Conservation (phyloP, 2,329 filamentous ascomycete species). For the Fusarium goolgardi region DNA sequence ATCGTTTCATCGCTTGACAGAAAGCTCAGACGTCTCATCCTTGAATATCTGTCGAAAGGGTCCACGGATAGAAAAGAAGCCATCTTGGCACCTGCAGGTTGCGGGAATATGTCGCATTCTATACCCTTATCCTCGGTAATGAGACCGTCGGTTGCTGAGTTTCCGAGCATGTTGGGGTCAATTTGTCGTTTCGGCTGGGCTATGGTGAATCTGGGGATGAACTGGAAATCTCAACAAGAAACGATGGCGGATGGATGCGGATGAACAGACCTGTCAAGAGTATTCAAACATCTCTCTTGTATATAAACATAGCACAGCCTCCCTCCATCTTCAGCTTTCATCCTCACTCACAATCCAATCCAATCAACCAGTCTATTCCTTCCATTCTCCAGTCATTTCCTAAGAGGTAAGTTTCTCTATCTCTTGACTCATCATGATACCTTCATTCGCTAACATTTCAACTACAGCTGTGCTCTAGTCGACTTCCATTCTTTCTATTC, state of each 20-base stretch:
- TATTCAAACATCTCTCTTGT: neutral
- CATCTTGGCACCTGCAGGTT: slow-evolving; percentile 21
- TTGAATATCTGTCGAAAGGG: neutral
- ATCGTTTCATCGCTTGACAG: neutral
- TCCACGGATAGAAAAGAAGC: slow-evolving; percentile 16
- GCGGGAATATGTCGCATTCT: slow-evolving; percentile 2
- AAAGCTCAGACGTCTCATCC: slow-evolving; percentile 17
- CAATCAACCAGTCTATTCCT: slow-evolving; percentile 19
- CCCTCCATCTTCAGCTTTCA: neutral
- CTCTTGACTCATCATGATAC: neutral
- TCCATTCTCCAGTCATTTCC: slow-evolving; percentile 39
- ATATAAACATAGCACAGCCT: slow-evolving; percentile 19
- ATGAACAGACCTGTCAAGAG: neutral
- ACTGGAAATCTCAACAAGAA: slow-evolving; percentile 6
- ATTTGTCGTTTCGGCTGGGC: slow-evolving; percentile 1
- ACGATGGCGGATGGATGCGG: neutral
- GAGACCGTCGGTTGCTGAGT: slow-evolving; percentile 6
- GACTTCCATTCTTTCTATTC: slow-evolving; percentile 32
- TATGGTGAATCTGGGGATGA: slow-evolving; percentile 11
- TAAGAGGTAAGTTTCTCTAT: slow-evolving; percentile 27
- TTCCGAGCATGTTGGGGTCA: slow-evolving; percentile 31
- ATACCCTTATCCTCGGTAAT: neutral
- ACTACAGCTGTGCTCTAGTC: slow-evolving; percentile 36
- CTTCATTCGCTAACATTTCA: neutral
- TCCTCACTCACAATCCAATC: slow-evolving; percentile 9